Conservation (phyloP, 495 filamentous ascomycete genomes). For the Podospora pseudoanserina region DNA sequence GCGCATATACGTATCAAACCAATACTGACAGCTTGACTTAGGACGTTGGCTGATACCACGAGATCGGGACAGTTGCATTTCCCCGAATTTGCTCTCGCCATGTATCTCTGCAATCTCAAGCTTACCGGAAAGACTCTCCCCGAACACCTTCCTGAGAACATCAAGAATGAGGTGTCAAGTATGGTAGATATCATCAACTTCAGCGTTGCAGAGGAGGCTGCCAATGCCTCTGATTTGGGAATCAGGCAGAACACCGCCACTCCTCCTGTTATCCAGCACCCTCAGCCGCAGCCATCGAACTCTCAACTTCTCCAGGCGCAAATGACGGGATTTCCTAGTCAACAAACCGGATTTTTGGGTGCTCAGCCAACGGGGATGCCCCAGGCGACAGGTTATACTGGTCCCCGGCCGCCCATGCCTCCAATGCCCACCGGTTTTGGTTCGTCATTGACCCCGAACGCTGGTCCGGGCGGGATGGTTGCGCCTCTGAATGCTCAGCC, state of each 20-base stretch:
- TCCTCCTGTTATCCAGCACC: slow-evolving; percentile 76
- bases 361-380: slow-evolving; percentile 58
- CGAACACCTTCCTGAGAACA: slow-evolving; percentile 67
- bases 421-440: slow-evolving; percentile 88
- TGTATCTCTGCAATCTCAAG: slow-evolving; percentile 97
- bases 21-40: slow-evolving; percentile 30
- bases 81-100: slow-evolving; percentile 94
- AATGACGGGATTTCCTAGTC: slow-evolving; percentile 69
- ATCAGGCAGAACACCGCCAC: slow-evolving; percentile 59
- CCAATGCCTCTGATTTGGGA: slow-evolving; percentile 58
- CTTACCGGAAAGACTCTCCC: slow-evolving; percentile 83
- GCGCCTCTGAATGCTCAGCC: slow-evolving; percentile 82
- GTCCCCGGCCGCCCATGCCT: slow-evolving; percentile 85
- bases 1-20: background rate
- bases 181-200: slow-evolving; percentile 99
- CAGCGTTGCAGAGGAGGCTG: slow-evolving; percentile 73
- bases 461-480: slow-evolving; percentile 46
- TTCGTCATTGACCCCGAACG: slow-evolving; percentile 61
- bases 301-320: slow-evolving; percentile 68
- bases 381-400: slow-evolving; percentile 61
- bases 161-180: slow-evolving; percentile 95
- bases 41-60: slow-evolving; percentile 94
- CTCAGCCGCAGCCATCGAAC: slow-evolving; percentile 76
- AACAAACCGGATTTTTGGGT: slow-evolving; percentile 45
- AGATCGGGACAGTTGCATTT: slow-evolving; percentile 95